Percentiles rank a stretch among this genome's conserved stretches.
phyloP scores from a whole-genome alignment of 768 basidiomycete species.

The Termitomyces sp. region DNA sequence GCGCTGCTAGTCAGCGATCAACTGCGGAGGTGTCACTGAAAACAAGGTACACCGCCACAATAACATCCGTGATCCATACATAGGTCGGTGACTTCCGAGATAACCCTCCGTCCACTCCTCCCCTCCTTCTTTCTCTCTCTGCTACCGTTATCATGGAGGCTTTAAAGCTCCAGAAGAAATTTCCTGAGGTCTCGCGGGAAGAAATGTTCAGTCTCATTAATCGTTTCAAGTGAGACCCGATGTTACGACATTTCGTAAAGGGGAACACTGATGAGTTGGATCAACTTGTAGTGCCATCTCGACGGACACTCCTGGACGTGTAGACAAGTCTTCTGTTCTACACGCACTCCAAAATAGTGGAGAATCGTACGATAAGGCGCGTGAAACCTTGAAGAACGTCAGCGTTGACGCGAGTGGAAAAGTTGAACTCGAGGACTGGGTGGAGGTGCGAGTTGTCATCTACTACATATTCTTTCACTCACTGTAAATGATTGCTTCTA shows the following conservation, averaged over 20 bases:
- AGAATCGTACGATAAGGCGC: constrained; percentile 85
- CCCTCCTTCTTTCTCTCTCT: background rate
- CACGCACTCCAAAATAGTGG: constrained; percentile 76
- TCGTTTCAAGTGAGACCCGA: constrained; percentile 83
- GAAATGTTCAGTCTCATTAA: constrained; percentile 95
- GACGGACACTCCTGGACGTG: constrained; percentile 78
- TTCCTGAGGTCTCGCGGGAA: constrained; percentile 86
- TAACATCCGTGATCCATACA: constrained; percentile 9
- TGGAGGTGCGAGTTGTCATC: constrained; percentile 64
- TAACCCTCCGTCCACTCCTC: constrained; percentile 5
- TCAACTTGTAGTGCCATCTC: constrained; percentile 52
- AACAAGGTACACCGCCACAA: constrained; percentile 15
- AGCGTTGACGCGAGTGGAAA: constrained; percentile 93
- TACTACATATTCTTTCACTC: constrained; percentile 8
- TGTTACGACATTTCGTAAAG: constrained; percentile 3
- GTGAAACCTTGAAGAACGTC: constrained; percentile 91
- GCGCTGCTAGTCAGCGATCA: background rate
- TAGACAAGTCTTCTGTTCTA: constrained; percentile 80
- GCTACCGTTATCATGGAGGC: constrained; percentile 59
- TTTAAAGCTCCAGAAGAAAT: constrained; percentile 86
- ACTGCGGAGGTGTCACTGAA: constrained; percentile 2
- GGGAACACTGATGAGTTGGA: constrained; percentile 13
- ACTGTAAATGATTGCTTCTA: constrained; percentile 22
- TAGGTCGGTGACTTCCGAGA: constrained; percentile 19
- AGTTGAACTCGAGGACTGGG: constrained; percentile 97